Evolutionary conservation across 495 filamentous ascomycete species (phyloP), one percentile per base, ranked within the genome.

Genomic region (Penicillium macrosclerotiorum): DNA sequence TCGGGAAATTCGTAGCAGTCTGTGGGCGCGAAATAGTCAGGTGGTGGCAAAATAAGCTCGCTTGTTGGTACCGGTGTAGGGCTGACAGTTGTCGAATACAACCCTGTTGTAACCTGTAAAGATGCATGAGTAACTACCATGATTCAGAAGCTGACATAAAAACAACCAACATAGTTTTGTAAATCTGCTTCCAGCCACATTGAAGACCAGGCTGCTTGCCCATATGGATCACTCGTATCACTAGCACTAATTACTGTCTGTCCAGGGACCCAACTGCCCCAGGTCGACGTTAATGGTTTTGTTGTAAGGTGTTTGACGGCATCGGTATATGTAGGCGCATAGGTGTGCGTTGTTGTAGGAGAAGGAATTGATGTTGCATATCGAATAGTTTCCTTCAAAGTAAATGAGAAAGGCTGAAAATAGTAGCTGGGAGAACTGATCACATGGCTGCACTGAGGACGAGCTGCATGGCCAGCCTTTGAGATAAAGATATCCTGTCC

Each of bases 1-100:
- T 63, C 53, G 1, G 73, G 73, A 25, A 71, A 65, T 14, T 46
- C 50, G 25, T 62, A 60, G 29, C 60, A 60, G 39, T 66, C 62
- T 0, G 45, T 55, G 1, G 60, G 57, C 0, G 50, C 51, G 18
- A 65, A 65, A 33, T 67, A 65, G 23, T 62, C 55, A 0, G 25
- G 40, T 0, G 67, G 67, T 8, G 67, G 67, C 7, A 67, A 52
- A 12, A 71, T 59, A 4, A 71, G 57, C 23, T 67, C 62, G 37
- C 54, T 60, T 3, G 46, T 62, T 18, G 65, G 65, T 5, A 71
- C 45, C 1, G 67, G 54, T 3, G 61, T 71, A 0, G 67, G 59
- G 39, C 52, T 57, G 22, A 64, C 60, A 4, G 65, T 71, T 1
- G 62, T 67, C 2, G 64, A 64, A 24, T 59, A 63, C 7, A 62